A percentile compares a stretch with the other conserved stretches of the same genome.
Conservation (phyloP, 1,284 basidiomycete genomes). For the Pseudozyma sp. region DNA sequence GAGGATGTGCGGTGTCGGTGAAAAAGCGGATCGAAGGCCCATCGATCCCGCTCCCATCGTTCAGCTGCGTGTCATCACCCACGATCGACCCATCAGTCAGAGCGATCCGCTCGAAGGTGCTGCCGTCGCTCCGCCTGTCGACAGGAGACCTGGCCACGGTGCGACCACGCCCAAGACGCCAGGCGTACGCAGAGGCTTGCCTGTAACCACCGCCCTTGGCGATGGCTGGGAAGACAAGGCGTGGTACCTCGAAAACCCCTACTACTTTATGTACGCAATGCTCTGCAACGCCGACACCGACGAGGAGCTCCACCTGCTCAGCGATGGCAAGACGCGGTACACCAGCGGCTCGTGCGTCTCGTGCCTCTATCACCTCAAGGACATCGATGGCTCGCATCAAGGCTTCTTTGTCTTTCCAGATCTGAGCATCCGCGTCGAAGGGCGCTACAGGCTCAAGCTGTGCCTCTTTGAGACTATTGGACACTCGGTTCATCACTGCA, state of each 20-base stretch:
- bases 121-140: slow-evolving; percentile 36
- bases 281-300: slow-evolving; percentile 71
- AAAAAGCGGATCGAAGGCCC: slow-evolving; percentile 89
- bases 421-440: slow-evolving; percentile 78
- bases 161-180: slow-evolving; percentile 27
- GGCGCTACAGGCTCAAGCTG: slow-evolving; percentile 83
- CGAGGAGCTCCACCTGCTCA: slow-evolving; percentile 90
- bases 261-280: slow-evolving; percentile 67
- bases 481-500: slow-evolving; percentile 62
- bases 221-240: slow-evolving; percentile 67
- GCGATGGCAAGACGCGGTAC: slow-evolving; percentile 90
- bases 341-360: slow-evolving; percentile 90
- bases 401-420: slow-evolving; percentile 72
- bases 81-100: slow-evolving; percentile 52
- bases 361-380: slow-evolving; percentile 92
- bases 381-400: slow-evolving; percentile 81
- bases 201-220: slow-evolving; percentile 54
- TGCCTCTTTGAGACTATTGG: slow-evolving; percentile 88
- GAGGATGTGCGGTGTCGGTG: slow-evolving; percentile 69
- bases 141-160: slow-evolving; percentile 36
- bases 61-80: slow-evolving; percentile 84
- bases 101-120: slow-evolving; percentile 15
- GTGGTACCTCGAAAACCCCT: slow-evolving; percentile 66
- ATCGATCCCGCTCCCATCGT: slow-evolving; percentile 96
- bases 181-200: slow-evolving; percentile 49